A percentile compares a stretch with the other conserved stretches of the same genome.
Conservation (phyloP, 1,139 yeast species). For the Pichia sp. region DNA sequence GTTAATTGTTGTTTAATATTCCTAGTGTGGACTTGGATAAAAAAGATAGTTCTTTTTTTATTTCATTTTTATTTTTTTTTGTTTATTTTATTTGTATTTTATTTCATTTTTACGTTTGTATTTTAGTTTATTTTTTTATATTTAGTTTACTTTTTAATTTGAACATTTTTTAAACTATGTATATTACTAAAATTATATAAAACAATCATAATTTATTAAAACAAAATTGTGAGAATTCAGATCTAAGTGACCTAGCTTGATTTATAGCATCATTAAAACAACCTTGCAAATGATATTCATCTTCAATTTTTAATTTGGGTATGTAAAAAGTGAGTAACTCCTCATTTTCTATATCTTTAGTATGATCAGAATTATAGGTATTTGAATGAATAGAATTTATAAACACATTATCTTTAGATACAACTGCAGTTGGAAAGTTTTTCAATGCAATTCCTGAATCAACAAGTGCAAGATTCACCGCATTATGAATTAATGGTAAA, state of each 20-base stretch:
- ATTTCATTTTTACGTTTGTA: too few relatives aligned
- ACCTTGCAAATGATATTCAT: constrained; percentile 6
- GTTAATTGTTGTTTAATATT: too few relatives aligned
- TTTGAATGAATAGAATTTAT: constrained; percentile 20
- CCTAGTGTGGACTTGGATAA: too few relatives aligned
- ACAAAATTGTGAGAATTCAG: constrained; percentile 37
- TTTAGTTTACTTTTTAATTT: neutral
- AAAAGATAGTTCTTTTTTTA: too few relatives aligned
- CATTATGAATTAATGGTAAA: constrained; percentile 47
- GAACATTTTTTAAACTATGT: neutral
- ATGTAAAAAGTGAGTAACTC: constrained; percentile 51
- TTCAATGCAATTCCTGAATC: constrained; percentile 78
- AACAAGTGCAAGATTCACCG: constrained; percentile 66
- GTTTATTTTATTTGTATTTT: too few relatives aligned
- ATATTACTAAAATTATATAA: neutral
- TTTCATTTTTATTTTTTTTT: too few relatives aligned
- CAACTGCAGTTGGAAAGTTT: constrained; percentile 57
- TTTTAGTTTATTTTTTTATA: too few relatives aligned
- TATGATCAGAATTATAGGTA: constrained; percentile 8
- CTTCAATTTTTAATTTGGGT: constrained; percentile 34
- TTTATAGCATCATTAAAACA: constrained; percentile 36
- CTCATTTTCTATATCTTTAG: constrained; percentile 26
- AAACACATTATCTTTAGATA: constrained; percentile 18
- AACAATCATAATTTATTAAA: constrained; percentile 10
- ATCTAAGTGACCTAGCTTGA: constrained; percentile 41